phyloP scores from a whole-genome alignment of 2,329 filamentous ascomycete genomes.

The Catunica adiposa region DNA sequence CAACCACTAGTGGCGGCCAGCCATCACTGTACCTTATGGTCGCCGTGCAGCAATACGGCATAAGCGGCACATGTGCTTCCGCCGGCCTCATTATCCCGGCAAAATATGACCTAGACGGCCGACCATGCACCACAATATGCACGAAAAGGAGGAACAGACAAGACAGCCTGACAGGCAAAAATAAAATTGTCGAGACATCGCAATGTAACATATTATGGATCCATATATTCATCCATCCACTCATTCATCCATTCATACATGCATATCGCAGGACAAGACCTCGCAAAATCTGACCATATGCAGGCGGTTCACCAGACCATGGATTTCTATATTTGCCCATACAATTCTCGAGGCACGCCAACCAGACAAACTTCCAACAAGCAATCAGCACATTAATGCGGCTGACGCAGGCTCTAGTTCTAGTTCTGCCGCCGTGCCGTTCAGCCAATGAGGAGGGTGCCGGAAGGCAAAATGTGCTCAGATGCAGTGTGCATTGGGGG shows the following conservation, averaged over 20 bases:
- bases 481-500: neutral
- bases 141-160: no score
- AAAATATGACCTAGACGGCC: neutral
- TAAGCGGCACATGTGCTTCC: neutral
- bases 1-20: neutral
- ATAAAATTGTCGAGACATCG: no score
- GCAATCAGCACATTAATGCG: neutral
- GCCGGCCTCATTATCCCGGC: neutral
- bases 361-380: neutral
- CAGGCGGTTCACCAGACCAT: neutral
- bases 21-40: neutral
- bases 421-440: neutral
- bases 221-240: no score
- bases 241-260: neutral
- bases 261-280: neutral
- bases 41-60: neutral
- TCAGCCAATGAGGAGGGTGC: neutral
- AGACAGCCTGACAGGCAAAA: no score
- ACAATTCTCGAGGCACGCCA: neutral
- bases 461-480: neutral
- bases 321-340: no score
- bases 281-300: neutral
- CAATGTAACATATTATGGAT: no score
- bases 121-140: neutral
- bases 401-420: neutral